Evolutionary conservation across 805 yeast species (phyloP).

Genomic region (Ogataea sp.): DNA sequence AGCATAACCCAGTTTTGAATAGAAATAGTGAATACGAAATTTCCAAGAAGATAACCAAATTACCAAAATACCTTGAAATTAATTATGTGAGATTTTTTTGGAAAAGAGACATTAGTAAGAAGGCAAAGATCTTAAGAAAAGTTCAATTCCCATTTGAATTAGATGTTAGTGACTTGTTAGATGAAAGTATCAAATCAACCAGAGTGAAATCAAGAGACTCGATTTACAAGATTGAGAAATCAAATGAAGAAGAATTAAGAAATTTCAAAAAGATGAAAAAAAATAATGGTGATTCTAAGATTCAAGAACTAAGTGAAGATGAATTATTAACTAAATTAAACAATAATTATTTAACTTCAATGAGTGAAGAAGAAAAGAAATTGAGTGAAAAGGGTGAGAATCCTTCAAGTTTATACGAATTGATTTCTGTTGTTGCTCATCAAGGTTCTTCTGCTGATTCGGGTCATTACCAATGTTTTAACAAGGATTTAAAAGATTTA

Average conservation of each 20-base stretch:
- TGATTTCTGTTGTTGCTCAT: conserved; percentile 81
- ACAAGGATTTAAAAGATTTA: conserved; percentile 56
- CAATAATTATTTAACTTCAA: conserved; percentile 41
- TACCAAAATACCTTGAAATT: conserved; percentile 83
- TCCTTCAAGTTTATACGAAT: conserved; percentile 81
- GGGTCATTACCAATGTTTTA: conserved; percentile 93
- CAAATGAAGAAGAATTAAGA: conserved; percentile 60
- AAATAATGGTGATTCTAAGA: conserved; percentile 10
- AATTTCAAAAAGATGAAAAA: conserved; percentile 59
- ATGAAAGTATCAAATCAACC: conserved; percentile 61
- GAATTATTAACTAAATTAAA: conserved; percentile 39
- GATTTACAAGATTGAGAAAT: conserved; percentile 67
- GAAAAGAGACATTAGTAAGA: conserved; percentile 86
- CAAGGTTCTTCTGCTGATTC: conserved; percentile 94
- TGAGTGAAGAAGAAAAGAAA: conserved; percentile 36
- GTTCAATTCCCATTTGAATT: conserved; percentile 92
- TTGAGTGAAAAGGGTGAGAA: conserved; percentile 51
- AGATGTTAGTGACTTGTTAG: conserved; percentile 80
- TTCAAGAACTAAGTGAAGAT: conserved; percentile 38
- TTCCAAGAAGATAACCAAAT: conserved; percentile 50
- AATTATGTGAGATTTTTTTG: conserved; percentile 94
- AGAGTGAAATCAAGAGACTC: conserved; percentile 71
- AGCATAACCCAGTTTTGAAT: conserved; percentile 62
- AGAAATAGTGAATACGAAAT: conserved; percentile 67
- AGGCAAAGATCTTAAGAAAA: conserved; percentile 88